These are phyloP conservation scores for Talaromyces sp. DNA, from an alignment of 2,329 filamentous ascomycete species.

Conservation along the genomic window DNA sequence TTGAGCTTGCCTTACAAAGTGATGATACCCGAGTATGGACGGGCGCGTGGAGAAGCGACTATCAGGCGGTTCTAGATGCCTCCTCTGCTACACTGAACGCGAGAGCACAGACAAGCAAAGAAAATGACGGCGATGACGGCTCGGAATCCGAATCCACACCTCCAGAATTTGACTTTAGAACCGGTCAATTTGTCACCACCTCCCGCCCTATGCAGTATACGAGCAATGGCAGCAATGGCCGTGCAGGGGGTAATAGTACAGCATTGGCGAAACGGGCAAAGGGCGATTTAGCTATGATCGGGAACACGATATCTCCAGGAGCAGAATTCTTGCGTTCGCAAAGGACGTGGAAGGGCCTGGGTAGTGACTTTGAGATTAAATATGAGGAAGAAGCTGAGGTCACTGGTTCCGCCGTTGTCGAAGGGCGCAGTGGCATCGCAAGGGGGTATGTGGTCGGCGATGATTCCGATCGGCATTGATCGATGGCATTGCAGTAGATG, in stretches of 20 bases:
- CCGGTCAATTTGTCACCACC: conserved; percentile 76
- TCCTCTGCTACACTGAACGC: conserved; percentile 28
- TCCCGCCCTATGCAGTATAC: conserved; percentile 54
- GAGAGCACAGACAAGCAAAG: conserved; percentile 26
- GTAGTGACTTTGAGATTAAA: conserved; percentile 72
- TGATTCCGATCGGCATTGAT: conserved; percentile 40
- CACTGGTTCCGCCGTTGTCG: conserved; percentile 68
- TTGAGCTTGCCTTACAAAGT: conserved; percentile 71
- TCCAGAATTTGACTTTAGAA: conserved; percentile 89
- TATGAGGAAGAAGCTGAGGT: conserved; percentile 58
- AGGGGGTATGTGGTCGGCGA: conserved; percentile 80
- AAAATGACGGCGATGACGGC: conserved; percentile 47
- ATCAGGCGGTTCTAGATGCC: conserved; percentile 63
- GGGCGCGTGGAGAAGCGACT: conserved; percentile 84
- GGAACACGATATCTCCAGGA: conserved; percentile 83
- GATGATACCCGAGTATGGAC: conserved; percentile 82
- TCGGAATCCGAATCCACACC: conserved; percentile 68
- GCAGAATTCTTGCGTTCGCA: conserved; percentile 81
- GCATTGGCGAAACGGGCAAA: conserved; percentile 64
- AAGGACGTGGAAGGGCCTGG: conserved; percentile 87
- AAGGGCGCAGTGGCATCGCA: conserved; percentile 84
- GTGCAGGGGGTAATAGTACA: conserved; percentile 29
- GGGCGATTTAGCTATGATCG: conserved; percentile 75
- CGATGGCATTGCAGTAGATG: neutral
- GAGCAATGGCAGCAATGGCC: conserved; percentile 31